A percentile compares a stretch with the other conserved stretches of the same genome.
Conservation (phyloP, 2,329 filamentous ascomycete genomes). For the Diaporthe batatas region DNA sequence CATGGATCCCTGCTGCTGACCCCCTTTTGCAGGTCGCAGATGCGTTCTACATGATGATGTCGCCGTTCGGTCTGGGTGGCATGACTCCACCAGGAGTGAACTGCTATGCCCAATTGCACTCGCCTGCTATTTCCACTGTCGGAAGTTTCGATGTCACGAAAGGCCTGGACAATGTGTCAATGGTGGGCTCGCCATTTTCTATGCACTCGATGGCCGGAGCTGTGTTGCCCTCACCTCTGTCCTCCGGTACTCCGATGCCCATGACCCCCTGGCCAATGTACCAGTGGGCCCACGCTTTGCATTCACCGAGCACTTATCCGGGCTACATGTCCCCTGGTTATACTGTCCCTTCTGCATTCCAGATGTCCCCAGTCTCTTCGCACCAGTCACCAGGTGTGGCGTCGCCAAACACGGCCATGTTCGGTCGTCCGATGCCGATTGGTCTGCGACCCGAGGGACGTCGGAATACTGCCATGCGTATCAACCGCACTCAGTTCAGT, state of each 20-base stretch:
- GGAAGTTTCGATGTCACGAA: constrained; percentile 7
- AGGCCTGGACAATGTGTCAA: constrained; percentile 23
- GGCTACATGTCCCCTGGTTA: constrained; percentile 13
- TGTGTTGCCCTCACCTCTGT: not conserved
- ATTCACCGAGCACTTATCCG: constrained; percentile 18
- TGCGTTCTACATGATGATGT: constrained; percentile 34
- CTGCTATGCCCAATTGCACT: constrained; percentile 26
- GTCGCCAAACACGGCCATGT: constrained; percentile 53
- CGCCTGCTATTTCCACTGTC: not conserved
- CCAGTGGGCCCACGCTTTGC: constrained; percentile 18
- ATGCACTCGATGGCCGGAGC: constrained; percentile 24
- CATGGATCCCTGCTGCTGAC: not conserved
- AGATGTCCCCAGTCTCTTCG: constrained; percentile 45
- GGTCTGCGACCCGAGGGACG: constrained; percentile 56
- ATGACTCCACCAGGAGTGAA: constrained; percentile 12
- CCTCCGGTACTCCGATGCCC: constrained; percentile 16
- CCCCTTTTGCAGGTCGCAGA: constrained; percentile 22
- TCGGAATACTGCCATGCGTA: constrained; percentile 63
- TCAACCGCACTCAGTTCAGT: constrained; percentile 60
- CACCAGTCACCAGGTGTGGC: constrained; percentile 44
- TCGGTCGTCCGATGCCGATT: constrained; percentile 53
- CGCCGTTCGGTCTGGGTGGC: constrained; percentile 30
- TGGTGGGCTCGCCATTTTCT: constrained; percentile 18
- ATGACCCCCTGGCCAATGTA: constrained; percentile 33
- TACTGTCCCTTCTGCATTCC: constrained; percentile 6